These are phyloP conservation scores for Solanum hybrid DNA, from an alignment of 305 asterid genomes.

Conservation along the genomic window DNA sequence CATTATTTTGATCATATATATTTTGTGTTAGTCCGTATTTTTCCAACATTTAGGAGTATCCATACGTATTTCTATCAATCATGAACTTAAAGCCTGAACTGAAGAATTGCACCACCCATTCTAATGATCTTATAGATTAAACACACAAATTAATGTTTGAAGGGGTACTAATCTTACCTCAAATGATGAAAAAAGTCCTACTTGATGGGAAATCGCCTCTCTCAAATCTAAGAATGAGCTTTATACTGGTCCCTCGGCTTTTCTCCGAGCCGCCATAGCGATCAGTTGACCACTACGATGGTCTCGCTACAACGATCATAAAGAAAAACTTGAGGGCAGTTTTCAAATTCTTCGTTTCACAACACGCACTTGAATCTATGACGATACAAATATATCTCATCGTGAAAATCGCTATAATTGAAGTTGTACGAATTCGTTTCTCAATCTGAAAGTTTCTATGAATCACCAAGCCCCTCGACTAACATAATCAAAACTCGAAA, in stretches of 20 bases:
- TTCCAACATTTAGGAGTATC: not conserved
- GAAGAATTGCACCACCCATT: not conserved
- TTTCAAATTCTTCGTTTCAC: not conserved
- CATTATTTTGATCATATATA: too few species aligned
- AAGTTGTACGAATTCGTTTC: not conserved
- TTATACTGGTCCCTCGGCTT: not conserved
- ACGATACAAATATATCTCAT: not conserved
- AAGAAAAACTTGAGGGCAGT: not conserved
- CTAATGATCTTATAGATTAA: not conserved
- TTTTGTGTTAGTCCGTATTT: too few species aligned
- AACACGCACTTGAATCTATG: not conserved
- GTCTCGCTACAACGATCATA: not conserved
- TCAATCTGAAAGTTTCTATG: not conserved
- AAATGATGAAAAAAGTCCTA: not conserved
- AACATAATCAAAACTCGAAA: not conserved
- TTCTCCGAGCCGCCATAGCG: not conserved
- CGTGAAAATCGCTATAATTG: not conserved
- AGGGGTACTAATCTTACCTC: not conserved
- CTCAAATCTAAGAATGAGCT: not conserved
- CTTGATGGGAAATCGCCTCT: not conserved
- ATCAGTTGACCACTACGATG: not conserved
- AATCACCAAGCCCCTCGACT: not conserved
- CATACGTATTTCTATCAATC: not conserved
- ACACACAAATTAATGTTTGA: not conserved
- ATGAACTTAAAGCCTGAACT: not conserved